Evolutionary conservation across 2,329 filamentous ascomycete species (phyloP).

Genomic region (Celoporthe dispersa): DNA sequence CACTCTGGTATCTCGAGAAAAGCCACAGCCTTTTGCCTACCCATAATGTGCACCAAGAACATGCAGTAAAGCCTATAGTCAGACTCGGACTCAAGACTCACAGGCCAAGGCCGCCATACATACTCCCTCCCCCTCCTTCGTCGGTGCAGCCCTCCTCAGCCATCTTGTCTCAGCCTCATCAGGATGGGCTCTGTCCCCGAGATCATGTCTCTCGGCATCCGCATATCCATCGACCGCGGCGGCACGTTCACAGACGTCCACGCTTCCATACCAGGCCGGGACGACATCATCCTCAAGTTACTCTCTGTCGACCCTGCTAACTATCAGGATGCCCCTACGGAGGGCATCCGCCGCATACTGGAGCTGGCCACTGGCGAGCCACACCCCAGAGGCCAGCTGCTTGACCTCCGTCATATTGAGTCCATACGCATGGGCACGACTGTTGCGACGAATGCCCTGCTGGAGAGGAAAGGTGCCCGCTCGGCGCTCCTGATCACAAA

Average conservation of each 20-base stretch:
- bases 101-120: neutral
- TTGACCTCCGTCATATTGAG: conserved; percentile 21
- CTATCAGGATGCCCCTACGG: conserved; percentile 70
- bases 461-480: conserved; percentile 29
- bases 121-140: neutral
- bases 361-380: conserved; percentile 42
- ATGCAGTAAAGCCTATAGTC: neutral
- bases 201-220: conserved; percentile 21
- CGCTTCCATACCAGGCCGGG: conserved; percentile 64
- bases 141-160: neutral
- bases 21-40: neutral
- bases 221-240: conserved; percentile 51
- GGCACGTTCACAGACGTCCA: conserved; percentile 70
- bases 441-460: conserved; percentile 28
- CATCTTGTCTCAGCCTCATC: neutral
- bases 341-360: conserved; percentile 64
- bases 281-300: conserved; percentile 70
- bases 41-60: neutral
- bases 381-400: conserved; percentile 20
- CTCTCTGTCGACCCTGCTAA: conserved; percentile 70
- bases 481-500: conserved; percentile 30
- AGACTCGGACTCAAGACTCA: neutral
- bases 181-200: conserved; percentile 19
- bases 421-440: conserved; percentile 29
- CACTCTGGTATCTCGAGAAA: neutral